These are phyloP conservation scores for Diddensiella caesifluorescens DNA, from an alignment of 805 yeast genomes.

Conservation along the genomic window DNA sequence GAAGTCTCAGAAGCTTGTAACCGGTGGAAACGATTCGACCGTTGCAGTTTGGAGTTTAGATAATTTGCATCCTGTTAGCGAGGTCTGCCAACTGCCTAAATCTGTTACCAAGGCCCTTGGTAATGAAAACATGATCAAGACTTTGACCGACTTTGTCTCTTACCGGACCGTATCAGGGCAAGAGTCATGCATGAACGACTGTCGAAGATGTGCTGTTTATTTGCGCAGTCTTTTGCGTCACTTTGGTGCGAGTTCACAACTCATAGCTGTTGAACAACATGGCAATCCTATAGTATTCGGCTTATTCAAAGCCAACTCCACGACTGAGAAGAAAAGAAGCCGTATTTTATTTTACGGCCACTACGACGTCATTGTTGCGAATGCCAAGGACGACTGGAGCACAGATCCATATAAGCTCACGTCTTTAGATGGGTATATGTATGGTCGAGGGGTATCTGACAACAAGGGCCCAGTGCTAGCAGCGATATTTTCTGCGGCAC, in stretches of 20 bases:
- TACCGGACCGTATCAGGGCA: constrained; percentile 74
- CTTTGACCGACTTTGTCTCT: constrained; percentile 56
- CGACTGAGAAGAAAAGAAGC: neutral
- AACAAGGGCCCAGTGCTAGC: constrained; percentile 92
- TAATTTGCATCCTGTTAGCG: constrained; percentile 18
- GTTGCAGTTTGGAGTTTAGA: constrained; percentile 67
- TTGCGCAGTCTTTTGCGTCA: constrained; percentile 55
- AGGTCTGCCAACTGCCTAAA: neutral
- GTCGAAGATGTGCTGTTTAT: constrained; percentile 80
- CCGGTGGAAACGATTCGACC: constrained; percentile 68
- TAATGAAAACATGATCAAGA: constrained; percentile 58
- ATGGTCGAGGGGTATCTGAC: constrained; percentile 91
- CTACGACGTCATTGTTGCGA: constrained; percentile 88
- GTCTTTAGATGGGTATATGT: constrained; percentile 76
- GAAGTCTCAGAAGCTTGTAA: constrained; percentile 40
- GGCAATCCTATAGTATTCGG: constrained; percentile 80
- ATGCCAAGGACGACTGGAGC: constrained; percentile 56
- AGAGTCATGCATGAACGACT: constrained; percentile 65
- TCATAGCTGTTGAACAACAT: constrained; percentile 69
- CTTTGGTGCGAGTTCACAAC: constrained; percentile 59
- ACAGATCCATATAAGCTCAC: constrained; percentile 74
- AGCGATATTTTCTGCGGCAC: constrained; percentile 81
- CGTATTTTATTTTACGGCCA: constrained; percentile 88
- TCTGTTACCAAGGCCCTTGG: constrained; percentile 31
- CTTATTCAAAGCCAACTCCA: constrained; percentile 40